Base-by-base conservation (phyloP, 2,329 filamentous ascomycete genomes). In the Sporothrix luriei region DNA sequence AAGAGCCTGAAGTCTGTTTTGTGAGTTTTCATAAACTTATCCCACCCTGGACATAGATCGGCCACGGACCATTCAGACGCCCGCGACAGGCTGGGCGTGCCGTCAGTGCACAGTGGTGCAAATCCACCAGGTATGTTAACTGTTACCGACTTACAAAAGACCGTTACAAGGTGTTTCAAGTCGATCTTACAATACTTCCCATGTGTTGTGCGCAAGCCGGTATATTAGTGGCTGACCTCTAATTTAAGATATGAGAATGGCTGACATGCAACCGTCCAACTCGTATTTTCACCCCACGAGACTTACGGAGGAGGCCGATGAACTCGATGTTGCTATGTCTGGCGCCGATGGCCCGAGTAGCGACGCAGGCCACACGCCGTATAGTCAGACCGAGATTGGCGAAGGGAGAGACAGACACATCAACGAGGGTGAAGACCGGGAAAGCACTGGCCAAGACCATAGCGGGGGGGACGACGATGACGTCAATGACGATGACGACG, bases 321-420 rank as follows among this genome's bases (percentile, higher is more conserved):
- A 90, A 71, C 83, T 89, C 73, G 91, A 93, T 78, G 87, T 87
- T 66, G 80, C 84, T 43, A 93, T 94, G 89, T 88, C 88, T 64
- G 90, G 91, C 71, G 87, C 85, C 43, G 88, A 90, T 70, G 88
- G 87, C 70, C 82, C 76, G 61, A 79, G 74, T 59, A 78, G 81
- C 38, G 78, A 83, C 33, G 3, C 24, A 3, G 33, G 48, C 11
- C 1, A 48, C 19, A 21, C 69, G 1, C 10, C 26, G 10, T 38
- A 52, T 21, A 38, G 57, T 4, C 21, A 49, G 4, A 19, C 69
- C 16, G 65, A 51, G 9, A 52, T 54, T n/a, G 29, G n/a, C n/a
- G 26, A 68, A 1, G 77, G 77, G 68, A 77, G 80, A 54, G 81
- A 80, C 66, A 81, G 81, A 64, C 79, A 69, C 10, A 7, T 24